A percentile compares a stretch with the other conserved stretches of the same genome.
phyloP scores from a whole-genome alignment of 2,329 filamentous ascomycete genomes.

The Elsinoe arachidis region DNA sequence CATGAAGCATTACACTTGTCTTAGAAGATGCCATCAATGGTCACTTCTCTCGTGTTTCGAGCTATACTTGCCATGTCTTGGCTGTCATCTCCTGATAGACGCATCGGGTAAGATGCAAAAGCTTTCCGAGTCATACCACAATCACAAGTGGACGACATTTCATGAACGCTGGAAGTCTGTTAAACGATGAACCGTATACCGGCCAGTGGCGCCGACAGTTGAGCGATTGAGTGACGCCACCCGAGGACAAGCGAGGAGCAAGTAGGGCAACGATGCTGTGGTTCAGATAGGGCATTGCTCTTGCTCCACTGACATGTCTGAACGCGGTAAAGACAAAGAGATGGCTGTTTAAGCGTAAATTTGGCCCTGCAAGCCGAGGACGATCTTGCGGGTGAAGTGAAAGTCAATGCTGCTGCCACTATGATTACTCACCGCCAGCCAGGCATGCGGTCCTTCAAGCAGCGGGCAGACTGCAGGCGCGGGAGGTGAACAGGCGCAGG shows the following conservation, averaged over 20 bases:
- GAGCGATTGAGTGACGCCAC: not conserved
- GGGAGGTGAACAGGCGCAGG: not conserved
- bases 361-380: not conserved
- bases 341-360: conserved; percentile 7
- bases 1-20: not conserved
- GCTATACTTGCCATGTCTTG: not conserved
- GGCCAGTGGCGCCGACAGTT: not conserved
- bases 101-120: not conserved
- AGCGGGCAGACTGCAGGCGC: not conserved
- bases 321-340: not conserved
- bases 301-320: not conserved
- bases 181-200: not conserved
- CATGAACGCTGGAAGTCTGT: not conserved
- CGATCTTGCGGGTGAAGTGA: not conserved
- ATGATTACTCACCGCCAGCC: not conserved
- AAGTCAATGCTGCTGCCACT: not conserved
- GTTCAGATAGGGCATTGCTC: not conserved
- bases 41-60: not conserved
- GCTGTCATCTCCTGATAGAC: not conserved
- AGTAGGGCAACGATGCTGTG: not conserved
- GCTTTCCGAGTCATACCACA: not conserved
- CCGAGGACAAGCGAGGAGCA: conserved; percentile 3
- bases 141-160: not conserved
- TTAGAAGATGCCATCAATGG: not conserved
- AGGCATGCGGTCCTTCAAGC: not conserved